Percentiles rank a stretch among this genome's conserved stretches.
phyloP scores from a whole-genome alignment of 495 filamentous ascomycete genomes.

The Annulohypoxylon moriforme region DNA sequence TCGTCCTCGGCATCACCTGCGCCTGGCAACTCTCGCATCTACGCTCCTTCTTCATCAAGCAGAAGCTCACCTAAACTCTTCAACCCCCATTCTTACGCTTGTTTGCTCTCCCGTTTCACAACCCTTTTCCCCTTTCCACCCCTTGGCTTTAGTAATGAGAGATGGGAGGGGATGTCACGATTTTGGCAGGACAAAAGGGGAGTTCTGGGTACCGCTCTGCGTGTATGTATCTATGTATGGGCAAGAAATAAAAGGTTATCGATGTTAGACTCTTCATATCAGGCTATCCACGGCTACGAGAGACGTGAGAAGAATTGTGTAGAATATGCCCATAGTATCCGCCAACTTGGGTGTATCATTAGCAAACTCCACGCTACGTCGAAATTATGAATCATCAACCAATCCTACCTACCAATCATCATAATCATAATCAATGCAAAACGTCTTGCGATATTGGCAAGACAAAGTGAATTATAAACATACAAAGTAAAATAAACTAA shows the following conservation, averaged over 20 bases:
- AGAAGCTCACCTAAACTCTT: constrained; percentile 82
- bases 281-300: neutral
- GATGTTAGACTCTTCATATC: neutral
- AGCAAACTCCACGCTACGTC: neutral
- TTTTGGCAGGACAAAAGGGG: neutral
- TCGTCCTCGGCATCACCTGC: constrained; percentile 89
- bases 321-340: no score
- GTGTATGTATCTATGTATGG: neutral
- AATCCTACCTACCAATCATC: neutral
- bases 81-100: no score
- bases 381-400: neutral
- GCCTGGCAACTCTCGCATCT: constrained; percentile 98
- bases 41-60: constrained; percentile 98
- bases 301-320: constrained; percentile 13
- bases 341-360: constrained; percentile 7
- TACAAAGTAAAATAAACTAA: constrained; percentile 8
- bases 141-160: neutral
- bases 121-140: neutral
- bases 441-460: neutral
- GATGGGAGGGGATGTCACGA: neutral
- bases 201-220: neutral
- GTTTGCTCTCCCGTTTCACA: neutral
- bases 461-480: constrained; percentile 5
- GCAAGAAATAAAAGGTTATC: neutral
- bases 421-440: neutral